Percentiles rank a stretch among this genome's conserved stretches.
Evolutionary conservation across 192 early-diverging fungal genomes (phyloP).

Genomic region (Paraglomus brasilianum): DNA sequence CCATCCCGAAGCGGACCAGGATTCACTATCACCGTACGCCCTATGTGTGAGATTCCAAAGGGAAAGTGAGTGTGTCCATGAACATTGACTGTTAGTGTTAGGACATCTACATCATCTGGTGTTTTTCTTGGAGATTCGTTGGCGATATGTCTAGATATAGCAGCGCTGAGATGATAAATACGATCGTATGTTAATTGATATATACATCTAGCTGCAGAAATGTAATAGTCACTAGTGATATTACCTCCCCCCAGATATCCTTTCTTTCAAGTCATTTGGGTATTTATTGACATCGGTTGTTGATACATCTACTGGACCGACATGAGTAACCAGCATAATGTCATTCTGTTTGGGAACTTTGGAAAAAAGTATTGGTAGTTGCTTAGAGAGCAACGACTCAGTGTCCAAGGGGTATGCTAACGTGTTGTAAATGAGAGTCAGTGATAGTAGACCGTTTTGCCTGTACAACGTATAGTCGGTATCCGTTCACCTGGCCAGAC

Average conservation of each 20-base stretch:
- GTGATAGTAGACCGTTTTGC: too few relatives aligned
- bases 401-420: slow-evolving; percentile 22
- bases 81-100: slow-evolving; percentile 8
- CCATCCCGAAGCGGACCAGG: slow-evolving; percentile 22
- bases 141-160: neutral
- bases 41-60: slow-evolving; percentile 25
- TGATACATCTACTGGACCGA: slow-evolving; percentile 13
- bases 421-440: too few relatives aligned
- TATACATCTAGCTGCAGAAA: neutral
- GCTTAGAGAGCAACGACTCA: slow-evolving; percentile 1
- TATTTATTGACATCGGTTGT: slow-evolving; percentile 20
- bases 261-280: neutral
- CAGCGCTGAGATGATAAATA: neutral
- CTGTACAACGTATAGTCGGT: too few relatives aligned
- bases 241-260: slow-evolving; percentile 22
- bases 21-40: slow-evolving; percentile 18
- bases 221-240: neutral
- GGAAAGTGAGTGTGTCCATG: slow-evolving; percentile 29
- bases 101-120: neutral
- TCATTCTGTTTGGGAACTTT: slow-evolving; percentile 12
- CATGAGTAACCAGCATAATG: slow-evolving; percentile 26
- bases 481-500: slow-evolving; percentile 22
- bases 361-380: slow-evolving; percentile 15
- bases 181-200: neutral
- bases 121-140: neutral